Conservation (phyloP, 352 stramenopile genomes). For the Pythium aristosporum region DNA sequence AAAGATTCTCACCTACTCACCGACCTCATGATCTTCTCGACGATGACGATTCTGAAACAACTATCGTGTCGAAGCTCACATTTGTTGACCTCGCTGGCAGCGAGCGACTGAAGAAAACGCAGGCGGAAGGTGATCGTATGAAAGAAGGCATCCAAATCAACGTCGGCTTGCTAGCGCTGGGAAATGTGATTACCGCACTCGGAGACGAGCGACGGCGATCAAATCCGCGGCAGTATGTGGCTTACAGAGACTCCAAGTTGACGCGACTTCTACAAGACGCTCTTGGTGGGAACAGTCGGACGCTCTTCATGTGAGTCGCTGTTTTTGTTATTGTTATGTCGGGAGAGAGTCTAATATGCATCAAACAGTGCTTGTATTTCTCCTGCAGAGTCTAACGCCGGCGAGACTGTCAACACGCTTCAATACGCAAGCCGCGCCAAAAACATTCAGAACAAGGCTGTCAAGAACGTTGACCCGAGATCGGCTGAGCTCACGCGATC, state of each 20-base stretch:
- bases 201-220: slow-evolving; percentile 61
- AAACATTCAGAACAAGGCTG: slow-evolving; percentile 89
- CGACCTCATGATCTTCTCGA: slow-evolving; percentile 15
- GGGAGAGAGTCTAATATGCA: neutral
- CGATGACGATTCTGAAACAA: slow-evolving; percentile 36
- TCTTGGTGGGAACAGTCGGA: slow-evolving; percentile 86
- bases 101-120: slow-evolving; percentile 85
- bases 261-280: slow-evolving; percentile 83
- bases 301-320: slow-evolving; percentile 77
- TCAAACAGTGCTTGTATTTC: slow-evolving; percentile 78
- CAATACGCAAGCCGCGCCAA: slow-evolving; percentile 87
- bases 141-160: slow-evolving; percentile 91
- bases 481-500: slow-evolving; percentile 70
- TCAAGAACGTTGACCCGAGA: slow-evolving; percentile 87
- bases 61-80: slow-evolving; percentile 76
- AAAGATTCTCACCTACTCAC: slow-evolving; percentile 10
- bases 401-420: slow-evolving; percentile 81
- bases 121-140: slow-evolving; percentile 81
- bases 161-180: slow-evolving; percentile 75
- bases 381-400: slow-evolving; percentile 60
- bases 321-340: neutral
- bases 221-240: slow-evolving; percentile 58
- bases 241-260: slow-evolving; percentile 82
- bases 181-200: slow-evolving; percentile 88
- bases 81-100: slow-evolving; percentile 88